Evolutionary conservation across 2,329 filamentous ascomycete genomes (phyloP).

Genomic region (Venturia oleaginea): DNA sequence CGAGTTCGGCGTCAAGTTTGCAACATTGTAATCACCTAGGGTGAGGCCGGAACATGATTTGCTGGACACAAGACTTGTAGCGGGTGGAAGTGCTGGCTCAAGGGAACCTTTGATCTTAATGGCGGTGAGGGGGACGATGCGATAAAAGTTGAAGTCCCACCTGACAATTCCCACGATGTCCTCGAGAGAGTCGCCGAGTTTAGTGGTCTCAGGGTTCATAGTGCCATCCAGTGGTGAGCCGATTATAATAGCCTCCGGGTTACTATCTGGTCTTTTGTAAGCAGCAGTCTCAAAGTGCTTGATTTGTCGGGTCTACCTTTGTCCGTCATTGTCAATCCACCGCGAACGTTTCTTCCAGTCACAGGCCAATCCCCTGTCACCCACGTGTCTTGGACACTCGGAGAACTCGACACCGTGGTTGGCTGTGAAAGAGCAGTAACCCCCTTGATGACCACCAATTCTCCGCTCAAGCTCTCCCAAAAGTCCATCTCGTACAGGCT

Average conservation of each 20-base stretch:
- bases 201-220: too few relatives aligned
- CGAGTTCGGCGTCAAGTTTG: constrained; percentile 54
- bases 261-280: too few relatives aligned
- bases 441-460: constrained; percentile 54
- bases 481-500: constrained; percentile 59
- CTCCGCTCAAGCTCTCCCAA: constrained; percentile 61
- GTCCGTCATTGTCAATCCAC: constrained; percentile 54
- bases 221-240: too few relatives aligned
- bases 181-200: constrained; percentile 54
- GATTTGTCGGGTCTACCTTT: constrained; percentile 48
- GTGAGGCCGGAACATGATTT: too few relatives aligned
- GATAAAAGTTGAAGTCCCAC: constrained; percentile 60
- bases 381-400: constrained; percentile 52
- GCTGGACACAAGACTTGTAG: constrained; percentile 37
- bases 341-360: constrained; percentile 53
- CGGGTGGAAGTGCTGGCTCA: constrained; percentile 38
- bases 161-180: constrained; percentile 61
- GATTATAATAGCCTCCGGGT: too few relatives aligned
- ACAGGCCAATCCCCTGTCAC: constrained; percentile 55
- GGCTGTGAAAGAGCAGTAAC: constrained; percentile 51
- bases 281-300: constrained; percentile 24
- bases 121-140: constrained; percentile 54
- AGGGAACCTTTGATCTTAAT: constrained; percentile 39
- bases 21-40: constrained; percentile 59
- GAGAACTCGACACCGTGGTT: constrained; percentile 39